phyloP scores from a whole-genome alignment of 2,329 filamentous ascomycete genomes.

The Trichoderma semiorbis region DNA sequence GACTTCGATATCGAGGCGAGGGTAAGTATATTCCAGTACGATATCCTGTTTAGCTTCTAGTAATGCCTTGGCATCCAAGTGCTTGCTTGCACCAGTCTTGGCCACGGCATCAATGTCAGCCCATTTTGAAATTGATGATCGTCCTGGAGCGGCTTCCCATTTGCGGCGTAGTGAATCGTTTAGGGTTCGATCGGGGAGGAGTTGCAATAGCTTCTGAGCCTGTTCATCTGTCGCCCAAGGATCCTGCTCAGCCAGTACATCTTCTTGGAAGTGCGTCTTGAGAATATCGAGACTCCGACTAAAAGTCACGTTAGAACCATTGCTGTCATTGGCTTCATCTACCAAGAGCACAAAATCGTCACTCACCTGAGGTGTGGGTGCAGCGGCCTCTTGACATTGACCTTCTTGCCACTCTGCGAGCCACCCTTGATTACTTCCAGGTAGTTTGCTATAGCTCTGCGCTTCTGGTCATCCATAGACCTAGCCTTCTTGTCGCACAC shows the following conservation, averaged over 20 bases:
- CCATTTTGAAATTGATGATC: slow-evolving; percentile 81
- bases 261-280: slow-evolving; percentile 76
- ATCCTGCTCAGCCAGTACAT: slow-evolving; percentile 80
- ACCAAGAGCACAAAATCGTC: slow-evolving; percentile 11
- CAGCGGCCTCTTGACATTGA: slow-evolving; percentile 77
- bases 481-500: slow-evolving; percentile 89
- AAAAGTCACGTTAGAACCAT: slow-evolving; percentile 10
- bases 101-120: slow-evolving; percentile 86
- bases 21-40: slow-evolving; percentile 95
- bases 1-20: slow-evolving; percentile 92
- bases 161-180: slow-evolving; percentile 80
- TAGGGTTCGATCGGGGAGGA: slow-evolving; percentile 77
- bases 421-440: slow-evolving; percentile 87
- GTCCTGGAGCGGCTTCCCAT: slow-evolving; percentile 80
- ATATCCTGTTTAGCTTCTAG: slow-evolving; percentile 93
- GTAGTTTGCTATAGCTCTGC: slow-evolving; percentile 82
- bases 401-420: slow-evolving; percentile 79
- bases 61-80: slow-evolving; percentile 69
- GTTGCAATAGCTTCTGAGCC: slow-evolving; percentile 72
- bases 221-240: slow-evolving; percentile 72
- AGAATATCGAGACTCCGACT: slow-evolving; percentile 83
- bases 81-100: slow-evolving; percentile 67
- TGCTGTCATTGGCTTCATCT: background rate
- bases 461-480: slow-evolving; percentile 78
- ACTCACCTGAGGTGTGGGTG: slow-evolving; percentile 78